Evolutionary conservation across 2,329 filamentous ascomycete genomes (phyloP).

Genomic region (Ilyonectria destructans): DNA sequence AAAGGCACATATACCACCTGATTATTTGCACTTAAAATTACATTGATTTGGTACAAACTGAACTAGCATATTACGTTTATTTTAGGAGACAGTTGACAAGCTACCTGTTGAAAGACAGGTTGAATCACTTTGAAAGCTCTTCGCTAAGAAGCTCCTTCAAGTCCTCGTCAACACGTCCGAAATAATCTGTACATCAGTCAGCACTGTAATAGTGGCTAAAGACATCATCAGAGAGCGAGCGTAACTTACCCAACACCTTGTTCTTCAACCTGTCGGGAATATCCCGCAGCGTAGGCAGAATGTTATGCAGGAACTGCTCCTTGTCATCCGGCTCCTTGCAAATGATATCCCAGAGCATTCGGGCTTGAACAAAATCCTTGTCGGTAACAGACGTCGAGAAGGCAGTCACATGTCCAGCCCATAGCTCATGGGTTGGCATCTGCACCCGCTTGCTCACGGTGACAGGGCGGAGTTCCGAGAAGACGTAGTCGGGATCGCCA

Average conservation of each 20-base stretch:
- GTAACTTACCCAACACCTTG: constrained; percentile 20
- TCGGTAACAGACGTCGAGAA: constrained; percentile 36
- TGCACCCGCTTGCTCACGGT: constrained; percentile 52
- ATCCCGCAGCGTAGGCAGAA: constrained; percentile 38
- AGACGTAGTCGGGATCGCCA: constrained; percentile 47
- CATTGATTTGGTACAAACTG: no score
- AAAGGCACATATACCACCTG: no score
- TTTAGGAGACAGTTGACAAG: no score
- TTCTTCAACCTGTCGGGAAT: constrained; percentile 35
- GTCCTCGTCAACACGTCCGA: no score
- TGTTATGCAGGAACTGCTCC: constrained; percentile 43
- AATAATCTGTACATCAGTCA: no score
- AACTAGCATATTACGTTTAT: no score
- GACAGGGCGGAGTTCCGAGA: constrained; percentile 57
- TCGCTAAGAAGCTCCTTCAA: no score
- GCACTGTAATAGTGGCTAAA: no score
- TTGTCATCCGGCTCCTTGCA: constrained; percentile 35
- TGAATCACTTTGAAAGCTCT: no score
- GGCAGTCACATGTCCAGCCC: constrained; percentile 37
- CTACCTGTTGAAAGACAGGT: no score
- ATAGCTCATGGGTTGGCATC: constrained; percentile 44
- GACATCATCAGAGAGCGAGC: no score
- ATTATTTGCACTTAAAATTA: no score
- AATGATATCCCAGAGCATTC: constrained; percentile 45
- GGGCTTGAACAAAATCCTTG: constrained; percentile 45